Evolutionary conservation across 352 stramenopile species (phyloP).

Genomic region (Phytopythium kandeliae): DNA sequence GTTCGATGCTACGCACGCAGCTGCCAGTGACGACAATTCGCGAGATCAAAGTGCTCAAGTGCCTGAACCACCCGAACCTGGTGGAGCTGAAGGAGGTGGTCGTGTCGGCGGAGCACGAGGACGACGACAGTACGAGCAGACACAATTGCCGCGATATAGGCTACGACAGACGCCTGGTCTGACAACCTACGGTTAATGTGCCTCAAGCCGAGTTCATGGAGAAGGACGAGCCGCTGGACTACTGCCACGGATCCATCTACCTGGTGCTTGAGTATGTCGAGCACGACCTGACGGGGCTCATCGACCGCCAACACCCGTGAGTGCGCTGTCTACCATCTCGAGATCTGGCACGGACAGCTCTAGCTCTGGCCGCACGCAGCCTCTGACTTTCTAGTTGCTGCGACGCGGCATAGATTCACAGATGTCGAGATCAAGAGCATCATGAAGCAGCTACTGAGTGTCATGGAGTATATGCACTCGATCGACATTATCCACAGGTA

Average conservation of each 20-base stretch:
- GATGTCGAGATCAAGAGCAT: constrained; percentile 85
- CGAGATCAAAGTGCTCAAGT: constrained; percentile 99
- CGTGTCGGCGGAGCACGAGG: constrained; percentile 81
- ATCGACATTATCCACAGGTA: constrained; percentile 86
- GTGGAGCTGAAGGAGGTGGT: constrained; percentile 96
- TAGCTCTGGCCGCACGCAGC: no score
- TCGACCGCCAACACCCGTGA: constrained; percentile 81
- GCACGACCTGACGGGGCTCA: constrained; percentile 83
- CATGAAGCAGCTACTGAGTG: constrained; percentile 82
- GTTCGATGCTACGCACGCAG: constrained; percentile 17
- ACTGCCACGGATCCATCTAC: constrained; percentile 85
- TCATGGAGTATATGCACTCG: constrained; percentile 87
- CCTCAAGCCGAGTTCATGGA: constrained; percentile 80
- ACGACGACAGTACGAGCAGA: constrained; percentile 52
- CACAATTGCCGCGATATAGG: not conserved
- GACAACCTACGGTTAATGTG: no score
- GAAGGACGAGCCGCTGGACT: constrained; percentile 80
- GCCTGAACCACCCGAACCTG: constrained; percentile 93
- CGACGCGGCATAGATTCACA: constrained; percentile 35
- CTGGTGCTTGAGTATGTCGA: constrained; percentile 88
- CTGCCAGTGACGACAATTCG: constrained; percentile 95
- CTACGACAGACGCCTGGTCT: no score
- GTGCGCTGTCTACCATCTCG: not conserved
- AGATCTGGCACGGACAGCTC: no score
- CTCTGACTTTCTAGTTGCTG: not conserved